These are phyloP conservation scores for Eucalyptus decipiens DNA, from an alignment of 345 rosid species.

Conservation along the genomic window DNA sequence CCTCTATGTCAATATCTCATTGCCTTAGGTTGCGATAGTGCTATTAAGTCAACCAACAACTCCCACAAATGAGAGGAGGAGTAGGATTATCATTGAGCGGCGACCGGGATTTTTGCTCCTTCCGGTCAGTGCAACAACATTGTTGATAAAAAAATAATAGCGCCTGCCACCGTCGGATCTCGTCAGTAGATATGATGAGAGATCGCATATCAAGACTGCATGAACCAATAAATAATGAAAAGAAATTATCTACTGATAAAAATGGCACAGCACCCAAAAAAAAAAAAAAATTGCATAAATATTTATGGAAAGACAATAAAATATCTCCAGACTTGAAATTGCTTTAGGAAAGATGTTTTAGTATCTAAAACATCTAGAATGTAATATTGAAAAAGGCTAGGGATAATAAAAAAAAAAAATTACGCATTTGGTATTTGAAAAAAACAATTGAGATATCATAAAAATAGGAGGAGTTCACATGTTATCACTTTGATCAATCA, in stretches of 20 bases:
- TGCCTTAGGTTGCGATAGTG: too few relatives aligned
- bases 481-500: background rate
- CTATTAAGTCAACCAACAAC: too few relatives aligned
- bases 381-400: background rate
- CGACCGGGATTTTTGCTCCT: too few relatives aligned
- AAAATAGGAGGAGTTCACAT: background rate
- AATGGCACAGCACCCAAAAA: background rate
- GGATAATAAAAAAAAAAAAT: background rate
- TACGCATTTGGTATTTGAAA: background rate
- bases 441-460: background rate
- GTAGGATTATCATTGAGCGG: too few relatives aligned
- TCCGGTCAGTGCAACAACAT: too few relatives aligned
- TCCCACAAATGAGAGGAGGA: too few relatives aligned
- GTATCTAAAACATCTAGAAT: background rate
- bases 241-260: background rate
- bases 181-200: too few relatives aligned
- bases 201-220: too few relatives aligned
- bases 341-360: background rate
- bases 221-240: background rate
- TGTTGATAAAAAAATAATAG: too few relatives aligned
- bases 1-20: too few relatives aligned
- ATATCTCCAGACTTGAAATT: background rate
- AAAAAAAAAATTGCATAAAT: background rate
- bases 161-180: too few relatives aligned
- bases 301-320: background rate